Conservation (phyloP, 2,329 filamentous ascomycete genomes). For the Xylariomycetidae sp. region DNA sequence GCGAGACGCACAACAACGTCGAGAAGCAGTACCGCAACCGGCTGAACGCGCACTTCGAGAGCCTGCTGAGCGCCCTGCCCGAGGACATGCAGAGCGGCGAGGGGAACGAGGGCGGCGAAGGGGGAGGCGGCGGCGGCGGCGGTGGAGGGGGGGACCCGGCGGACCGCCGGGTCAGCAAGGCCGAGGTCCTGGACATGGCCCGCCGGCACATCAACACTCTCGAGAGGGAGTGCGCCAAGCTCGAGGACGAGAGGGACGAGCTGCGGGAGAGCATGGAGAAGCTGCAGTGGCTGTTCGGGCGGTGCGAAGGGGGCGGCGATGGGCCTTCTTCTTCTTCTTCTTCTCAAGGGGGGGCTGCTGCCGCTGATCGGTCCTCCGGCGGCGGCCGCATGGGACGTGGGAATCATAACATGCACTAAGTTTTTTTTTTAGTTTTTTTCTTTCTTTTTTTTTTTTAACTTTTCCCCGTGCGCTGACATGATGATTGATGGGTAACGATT, state of each 20-base stretch:
- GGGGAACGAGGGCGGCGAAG: conserved; percentile 23
- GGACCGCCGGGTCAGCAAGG: conserved; percentile 35
- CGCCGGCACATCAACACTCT: conserved; percentile 36
- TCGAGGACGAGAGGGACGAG: conserved; percentile 34
- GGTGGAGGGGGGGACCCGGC: conserved; percentile 15
- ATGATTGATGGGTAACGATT: too few species aligned
- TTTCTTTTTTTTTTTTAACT: too few species aligned
- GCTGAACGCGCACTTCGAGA: conserved; percentile 41
- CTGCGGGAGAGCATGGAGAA: conserved; percentile 23
- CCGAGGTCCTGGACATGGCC: conserved; percentile 41
- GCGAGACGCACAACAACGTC: conserved; percentile 40
- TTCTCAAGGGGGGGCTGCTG: too few species aligned
- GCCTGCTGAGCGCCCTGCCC: conserved; percentile 36
- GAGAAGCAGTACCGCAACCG: conserved; percentile 46
- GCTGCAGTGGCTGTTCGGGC: conserved; percentile 25
- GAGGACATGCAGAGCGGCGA: conserved; percentile 26
- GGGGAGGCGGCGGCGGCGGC: conserved; percentile 11
- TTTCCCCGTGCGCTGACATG: too few species aligned
- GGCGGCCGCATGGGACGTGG: neutral
- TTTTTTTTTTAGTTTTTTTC: too few species aligned
- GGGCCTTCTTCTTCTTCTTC: too few species aligned
- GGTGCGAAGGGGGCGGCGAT: conserved; percentile 18
- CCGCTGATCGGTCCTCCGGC: too few species aligned
- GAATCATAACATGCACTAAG: too few species aligned
- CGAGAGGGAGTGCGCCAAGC: conserved; percentile 31